phyloP scores from a whole-genome alignment of 1,284 basidiomycete genomes.

The Leccinum proliferum region DNA sequence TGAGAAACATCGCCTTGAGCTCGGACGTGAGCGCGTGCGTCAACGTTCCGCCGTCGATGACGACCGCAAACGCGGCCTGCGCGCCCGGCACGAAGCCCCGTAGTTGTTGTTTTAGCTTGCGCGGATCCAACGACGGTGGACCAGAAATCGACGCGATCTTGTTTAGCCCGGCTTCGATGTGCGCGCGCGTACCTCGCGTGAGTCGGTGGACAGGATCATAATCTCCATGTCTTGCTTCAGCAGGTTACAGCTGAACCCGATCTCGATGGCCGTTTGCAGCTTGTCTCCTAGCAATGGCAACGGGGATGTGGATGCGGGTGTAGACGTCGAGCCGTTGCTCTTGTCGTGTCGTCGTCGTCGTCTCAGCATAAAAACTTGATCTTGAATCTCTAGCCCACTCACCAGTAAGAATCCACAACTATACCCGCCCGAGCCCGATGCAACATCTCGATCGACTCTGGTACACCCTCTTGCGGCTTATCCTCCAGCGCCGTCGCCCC shows the following conservation, averaged over 20 bases:
- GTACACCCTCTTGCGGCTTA: conserved; percentile 95
- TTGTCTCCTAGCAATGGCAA: conserved; percentile 70
- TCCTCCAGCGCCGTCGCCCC: conserved; percentile 97
- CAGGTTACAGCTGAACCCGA: conserved; percentile 89
- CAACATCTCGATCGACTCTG: conserved; percentile 90
- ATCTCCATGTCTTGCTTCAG: conserved; percentile 91
- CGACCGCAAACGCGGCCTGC: conserved; percentile 81
- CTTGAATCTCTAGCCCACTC: not conserved
- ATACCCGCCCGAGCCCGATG: conserved; percentile 80
- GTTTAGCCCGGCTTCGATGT: conserved; percentile 92
- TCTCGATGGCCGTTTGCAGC: conserved; percentile 96
- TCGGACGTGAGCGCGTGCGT: conserved; percentile 74
- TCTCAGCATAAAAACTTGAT: not conserved
- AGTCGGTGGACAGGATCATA: conserved; percentile 91
- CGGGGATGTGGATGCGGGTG: not conserved
- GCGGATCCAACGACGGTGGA: conserved; percentile 52
- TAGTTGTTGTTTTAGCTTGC: conserved; percentile 24
- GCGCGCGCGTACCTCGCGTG: conserved; percentile 67
- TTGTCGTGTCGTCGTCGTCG: too few relatives aligned
- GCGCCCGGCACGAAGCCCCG: conserved; percentile 66
- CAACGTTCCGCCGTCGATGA: conserved; percentile 95
- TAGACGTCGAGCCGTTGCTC: too few relatives aligned
- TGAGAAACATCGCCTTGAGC: conserved; percentile 85
- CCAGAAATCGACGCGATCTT: conserved; percentile 85
- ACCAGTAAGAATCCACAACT: conserved; percentile 94